Evolutionary conservation across 2,329 filamentous ascomycete species (phyloP), one percentile per base, ranked within the genome.

Genomic region (Cordyceps fumosorosea): DNA sequence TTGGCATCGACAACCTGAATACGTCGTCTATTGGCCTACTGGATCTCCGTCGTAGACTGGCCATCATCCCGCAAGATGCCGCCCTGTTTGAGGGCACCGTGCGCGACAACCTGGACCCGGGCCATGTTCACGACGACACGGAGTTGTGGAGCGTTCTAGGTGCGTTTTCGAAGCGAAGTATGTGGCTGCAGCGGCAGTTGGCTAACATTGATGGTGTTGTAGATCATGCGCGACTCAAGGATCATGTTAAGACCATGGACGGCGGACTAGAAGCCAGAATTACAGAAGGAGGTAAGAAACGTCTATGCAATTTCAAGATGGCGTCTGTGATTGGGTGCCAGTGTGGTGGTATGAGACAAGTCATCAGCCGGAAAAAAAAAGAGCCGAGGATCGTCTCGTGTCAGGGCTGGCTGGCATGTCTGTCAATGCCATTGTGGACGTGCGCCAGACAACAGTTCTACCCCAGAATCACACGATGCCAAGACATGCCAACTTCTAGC

Each of bases 61-160:
- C 95, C 60, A 99, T 99, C 71, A 99, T 99, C 67, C 95, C 96
- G 5, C 95, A 99, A 74, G 96, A 99, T 76, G 93, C 95, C 34
- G 93, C 93, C 66, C 84, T 99, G 65, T 99, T 99, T 70, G 91
- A 96, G 75, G 93, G 93, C 56, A 93, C 89, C 10, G 85, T 99
- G 65, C 86, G 95, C 67, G 95, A 99, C 76, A 99, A 99, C 72
- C 83, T 98, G 45, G 95, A 99, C 73, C 96, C 96, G 26, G 91
- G 89, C 32, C 90, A 96, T 73, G 91, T 96, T 60, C 93, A 96
- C 71, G 93, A 97, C 75, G 96, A 99, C 75, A 96, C 93, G 5
- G 95, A 98, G 73, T 81, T 99, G 40, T 99, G 95, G 95, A 96
- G 90, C 72, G 93, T 96, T 64, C 81, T 97, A 65, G 90, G 90